Evolutionary conservation across 2,329 filamentous ascomycete species (phyloP).

Genomic region (Ophiostoma australiae): DNA sequence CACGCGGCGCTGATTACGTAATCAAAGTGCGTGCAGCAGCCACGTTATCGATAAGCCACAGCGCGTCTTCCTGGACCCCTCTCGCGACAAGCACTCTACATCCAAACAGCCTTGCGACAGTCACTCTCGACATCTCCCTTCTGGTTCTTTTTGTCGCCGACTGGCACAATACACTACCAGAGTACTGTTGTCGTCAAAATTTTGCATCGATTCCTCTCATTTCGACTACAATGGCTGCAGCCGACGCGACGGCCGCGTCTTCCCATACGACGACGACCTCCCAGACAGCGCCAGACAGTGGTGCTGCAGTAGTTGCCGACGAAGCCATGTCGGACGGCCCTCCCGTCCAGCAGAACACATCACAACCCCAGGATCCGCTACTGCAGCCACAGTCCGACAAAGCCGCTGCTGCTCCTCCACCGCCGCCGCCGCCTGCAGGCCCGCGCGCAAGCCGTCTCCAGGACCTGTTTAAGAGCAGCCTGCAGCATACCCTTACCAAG

Average conservation of each 20-base stretch:
- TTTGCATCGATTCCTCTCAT: not conserved
- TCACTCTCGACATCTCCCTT: not conserved
- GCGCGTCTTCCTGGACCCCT: conserved; percentile 19
- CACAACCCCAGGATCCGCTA: not conserved
- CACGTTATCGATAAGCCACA: conserved; percentile 22
- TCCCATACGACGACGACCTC: not conserved
- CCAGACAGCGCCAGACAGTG: not conserved
- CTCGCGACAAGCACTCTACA: not conserved
- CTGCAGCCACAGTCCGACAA: conserved; percentile 28
- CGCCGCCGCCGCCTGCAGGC: conserved; percentile 44
- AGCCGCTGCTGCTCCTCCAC: conserved; percentile 23
- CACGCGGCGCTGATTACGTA: not conserved
- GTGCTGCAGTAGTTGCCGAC: conserved; percentile 7
- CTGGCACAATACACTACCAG: not conserved
- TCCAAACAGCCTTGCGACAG: not conserved
- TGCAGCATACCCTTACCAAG: conserved; percentile 51
- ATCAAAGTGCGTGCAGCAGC: not conserved
- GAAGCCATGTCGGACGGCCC: conserved; percentile 16
- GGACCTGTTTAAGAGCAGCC: conserved; percentile 48
- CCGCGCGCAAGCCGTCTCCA: conserved; percentile 53
- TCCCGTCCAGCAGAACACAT: not conserved
- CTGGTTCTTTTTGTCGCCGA: not conserved
- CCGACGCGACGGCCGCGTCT: conserved; percentile 19
- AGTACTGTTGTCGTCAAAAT: not conserved
- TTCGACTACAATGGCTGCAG: conserved; percentile 11